Conservation (phyloP, 352 stramenopile genomes). For the Pythium sukuiense region DNA sequence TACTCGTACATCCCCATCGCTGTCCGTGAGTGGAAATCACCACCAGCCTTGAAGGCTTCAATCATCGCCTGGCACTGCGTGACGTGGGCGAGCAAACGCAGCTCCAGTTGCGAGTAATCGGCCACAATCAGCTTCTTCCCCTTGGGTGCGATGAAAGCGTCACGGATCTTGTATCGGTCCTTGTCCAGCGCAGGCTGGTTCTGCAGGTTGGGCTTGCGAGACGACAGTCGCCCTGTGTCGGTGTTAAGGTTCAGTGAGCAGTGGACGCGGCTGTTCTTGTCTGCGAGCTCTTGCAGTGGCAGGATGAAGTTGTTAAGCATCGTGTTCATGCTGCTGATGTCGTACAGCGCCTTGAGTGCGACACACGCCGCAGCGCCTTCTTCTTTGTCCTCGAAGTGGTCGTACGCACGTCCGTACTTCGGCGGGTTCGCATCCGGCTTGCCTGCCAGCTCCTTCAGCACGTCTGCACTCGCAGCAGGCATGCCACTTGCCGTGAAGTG, state of each 20-base stretch:
- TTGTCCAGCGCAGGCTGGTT: slow-evolving; percentile 94
- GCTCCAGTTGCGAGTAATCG: slow-evolving; percentile 99
- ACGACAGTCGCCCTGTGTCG: slow-evolving; percentile 97
- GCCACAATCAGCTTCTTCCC: slow-evolving; percentile 98
- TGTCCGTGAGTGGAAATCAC: slow-evolving; percentile 94
- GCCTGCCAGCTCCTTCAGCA: slow-evolving; percentile 93
- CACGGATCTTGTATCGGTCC: slow-evolving; percentile 86
- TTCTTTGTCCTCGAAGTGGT: slow-evolving; percentile 93
- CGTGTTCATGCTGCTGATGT: slow-evolving; percentile 98
- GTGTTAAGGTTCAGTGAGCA: slow-evolving; percentile 99
- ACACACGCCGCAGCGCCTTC: slow-evolving; percentile 93
- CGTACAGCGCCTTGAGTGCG: slow-evolving; percentile 92
- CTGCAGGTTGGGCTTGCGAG: slow-evolving; percentile 98
- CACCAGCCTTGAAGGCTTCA: slow-evolving; percentile 92
- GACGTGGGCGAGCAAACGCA: slow-evolving; percentile 98
- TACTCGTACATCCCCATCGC: slow-evolving; percentile 99
- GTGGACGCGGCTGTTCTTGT: slow-evolving; percentile 95
- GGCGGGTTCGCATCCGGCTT: slow-evolving; percentile 79
- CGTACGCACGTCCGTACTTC: slow-evolving; percentile 83
- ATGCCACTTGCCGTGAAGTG: slow-evolving; percentile 93
- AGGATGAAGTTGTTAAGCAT: slow-evolving; percentile 98
- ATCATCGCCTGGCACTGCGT: slow-evolving; percentile 99
- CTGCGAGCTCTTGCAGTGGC: slow-evolving; percentile 91
- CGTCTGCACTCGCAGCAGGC: slow-evolving; percentile 93
- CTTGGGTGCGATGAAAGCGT: slow-evolving; percentile 90